These are phyloP conservation scores for Sporothrix protearum DNA, from an alignment of 2,329 filamentous ascomycete genomes.

Conservation along the genomic window DNA sequence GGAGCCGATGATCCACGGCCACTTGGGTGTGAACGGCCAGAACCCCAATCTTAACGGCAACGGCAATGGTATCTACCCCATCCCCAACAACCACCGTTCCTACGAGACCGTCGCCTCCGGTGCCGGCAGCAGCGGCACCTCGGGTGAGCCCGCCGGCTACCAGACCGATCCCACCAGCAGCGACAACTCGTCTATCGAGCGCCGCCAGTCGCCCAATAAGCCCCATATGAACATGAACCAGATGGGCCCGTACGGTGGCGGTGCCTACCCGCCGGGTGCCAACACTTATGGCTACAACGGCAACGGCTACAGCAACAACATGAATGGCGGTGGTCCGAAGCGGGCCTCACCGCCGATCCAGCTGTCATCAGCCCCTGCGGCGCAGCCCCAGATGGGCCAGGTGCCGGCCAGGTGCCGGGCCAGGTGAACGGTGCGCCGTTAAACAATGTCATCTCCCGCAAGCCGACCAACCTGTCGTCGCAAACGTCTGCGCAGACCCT, in stretches of 20 bases:
- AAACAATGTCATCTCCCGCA: slow-evolving; percentile 26
- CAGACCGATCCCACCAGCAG: slow-evolving; percentile 83
- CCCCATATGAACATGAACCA: slow-evolving; percentile 27
- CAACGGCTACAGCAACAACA: neutral
- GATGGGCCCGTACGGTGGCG: slow-evolving; percentile 42
- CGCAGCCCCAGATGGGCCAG: neutral
- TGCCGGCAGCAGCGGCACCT: slow-evolving; percentile 67
- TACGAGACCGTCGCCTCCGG: slow-evolving; percentile 84
- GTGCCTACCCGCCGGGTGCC: neutral
- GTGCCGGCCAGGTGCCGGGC: neutral
- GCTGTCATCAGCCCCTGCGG: slow-evolving; percentile 7
- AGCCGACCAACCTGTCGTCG: slow-evolving; percentile 35
- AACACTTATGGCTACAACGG: slow-evolving; percentile 6
- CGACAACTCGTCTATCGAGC: slow-evolving; percentile 87
- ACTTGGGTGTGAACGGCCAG: slow-evolving; percentile 34
- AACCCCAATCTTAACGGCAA: slow-evolving; percentile 39
- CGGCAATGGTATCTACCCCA: slow-evolving; percentile 47
- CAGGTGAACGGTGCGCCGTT: neutral
- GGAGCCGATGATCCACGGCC: slow-evolving; percentile 44
- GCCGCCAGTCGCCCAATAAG: slow-evolving; percentile 35
- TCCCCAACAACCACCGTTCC: slow-evolving; percentile 68
- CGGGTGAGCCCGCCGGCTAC: slow-evolving; percentile 71
- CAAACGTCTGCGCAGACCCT: slow-evolving; percentile 27
- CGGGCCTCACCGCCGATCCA: slow-evolving; percentile 17
- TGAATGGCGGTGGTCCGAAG: slow-evolving; percentile 16